A percentile compares a stretch with the other conserved stretches of the same genome.
These are phyloP conservation scores for Neocallimastix lanati DNA, from an alignment of 192 early-diverging fungal genomes.

Conservation along the genomic window DNA sequence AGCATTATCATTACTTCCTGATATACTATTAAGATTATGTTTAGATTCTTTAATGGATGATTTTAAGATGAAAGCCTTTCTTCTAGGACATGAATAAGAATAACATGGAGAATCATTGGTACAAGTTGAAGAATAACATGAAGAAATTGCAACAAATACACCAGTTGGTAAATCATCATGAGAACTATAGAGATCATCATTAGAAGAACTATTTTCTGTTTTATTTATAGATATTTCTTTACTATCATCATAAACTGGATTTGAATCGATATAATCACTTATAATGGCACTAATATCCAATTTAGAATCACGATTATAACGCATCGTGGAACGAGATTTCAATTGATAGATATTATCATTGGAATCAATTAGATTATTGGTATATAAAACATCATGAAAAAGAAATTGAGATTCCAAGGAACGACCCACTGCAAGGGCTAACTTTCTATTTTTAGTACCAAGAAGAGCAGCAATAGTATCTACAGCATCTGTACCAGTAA, in stretches of 20 bases:
- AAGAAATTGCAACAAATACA: slow-evolving; percentile 72
- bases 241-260: neutral
- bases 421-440: slow-evolving; percentile 72
- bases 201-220: too few relatives aligned
- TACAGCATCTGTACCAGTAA: slow-evolving; percentile 75
- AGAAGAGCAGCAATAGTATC: slow-evolving; percentile 62
- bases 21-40: neutral
- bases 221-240: too few relatives aligned
- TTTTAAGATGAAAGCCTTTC: slow-evolving; percentile 13
- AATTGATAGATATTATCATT: slow-evolving; percentile 67
- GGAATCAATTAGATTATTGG: slow-evolving; percentile 70
- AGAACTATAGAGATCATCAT: too few relatives aligned
- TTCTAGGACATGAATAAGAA: too few relatives aligned
- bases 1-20: neutral
- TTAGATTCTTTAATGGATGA: neutral
- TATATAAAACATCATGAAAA: slow-evolving; percentile 81
- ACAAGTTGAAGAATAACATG: slow-evolving; percentile 89
- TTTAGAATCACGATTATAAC: neutral
- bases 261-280: neutral
- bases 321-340: slow-evolving; percentile 9
- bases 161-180: slow-evolving; percentile 38
- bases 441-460: slow-evolving; percentile 65
- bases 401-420: slow-evolving; percentile 75
- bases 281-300: neutral
- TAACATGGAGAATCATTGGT: slow-evolving; percentile 63